Evolutionary conservation across 148 eudicot genomes (phyloP), one percentile per base, ranked within the genome.

Genomic region (Simmondsia chinensis): DNA sequence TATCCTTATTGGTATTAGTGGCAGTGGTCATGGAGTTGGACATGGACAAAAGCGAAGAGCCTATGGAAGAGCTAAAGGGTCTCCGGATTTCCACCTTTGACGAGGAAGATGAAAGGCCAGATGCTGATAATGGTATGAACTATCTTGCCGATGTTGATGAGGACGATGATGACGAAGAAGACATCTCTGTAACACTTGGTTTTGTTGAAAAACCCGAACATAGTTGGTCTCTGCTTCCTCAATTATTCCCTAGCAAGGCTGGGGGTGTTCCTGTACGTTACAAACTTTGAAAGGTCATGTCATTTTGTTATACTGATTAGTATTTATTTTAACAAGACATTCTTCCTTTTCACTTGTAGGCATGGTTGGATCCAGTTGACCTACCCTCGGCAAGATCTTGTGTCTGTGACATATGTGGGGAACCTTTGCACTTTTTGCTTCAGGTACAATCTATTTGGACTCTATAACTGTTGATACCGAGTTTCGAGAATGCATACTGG

Each of bases 361-460:
- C 91, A 18, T 89, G 97, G 97, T 54, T 89, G 69, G 84, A 89
- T 66, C 95, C 93, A 10, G 49, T 75, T 41, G 72, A 81, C 59
- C 51, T 89, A 49, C 97, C 97, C 16, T 54, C 68, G 6, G 94
- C 82, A 30, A 79, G 39, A 27, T 62, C 75, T 41, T 43, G 68
- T 48, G 19, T 55, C 5, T 91, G 97, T 65, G 97, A 75, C 60
- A 38, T 82, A 17, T 91, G 97, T 13, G 73, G 77, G 33, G 73
- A 79, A 37, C 97, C 97, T 25, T 37, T 84, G 77, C 97, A 76
- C 54, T 89, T 81, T 50, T 20, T 89, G 57, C 87, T 84, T 56
- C 95, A 89, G 95, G 97, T 88, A 46, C 42, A 2, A 6, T 39
- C 38, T 46, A 39, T 17, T 10, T 15, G 26, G 21, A 15, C 12